Base-by-base conservation (phyloP, 225 moss, liverwort and hornwort genomes). In the Lunularia cruciata region DNA sequence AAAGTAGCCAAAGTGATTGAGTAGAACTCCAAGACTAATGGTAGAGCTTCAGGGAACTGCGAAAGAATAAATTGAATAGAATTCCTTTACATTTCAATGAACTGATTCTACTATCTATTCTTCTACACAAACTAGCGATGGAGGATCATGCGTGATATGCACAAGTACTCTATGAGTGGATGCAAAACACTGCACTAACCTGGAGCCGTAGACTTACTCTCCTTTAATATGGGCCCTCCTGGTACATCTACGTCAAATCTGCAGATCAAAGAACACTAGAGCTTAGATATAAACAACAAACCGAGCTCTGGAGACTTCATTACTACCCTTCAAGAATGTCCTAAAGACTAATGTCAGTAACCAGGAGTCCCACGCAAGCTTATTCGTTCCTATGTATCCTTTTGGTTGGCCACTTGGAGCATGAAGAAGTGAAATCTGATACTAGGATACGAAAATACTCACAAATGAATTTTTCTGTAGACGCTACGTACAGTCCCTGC, bases 231-330 rank as follows among this genome's bases (percentile, higher is more conserved):
- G 48, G 89, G 89, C n/a, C 96, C 96, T 46, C 92, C 90, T 53
- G 84, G 89, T 16, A 98, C 86, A 84, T 98, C 92, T 56, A 89
- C 90, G 76, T 98, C 89, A 80, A 92, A 98, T 68, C 91, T 91
- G 79, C 65, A 59, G n/a, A n/a, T 47, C 45, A 45, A 27, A 60
- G 18, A 63, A 8, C 26, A 30, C 25, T 11, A 19, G 43, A 19
- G 27, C 28, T 12, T 40, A 40, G 40, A n/a, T n/a, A n/a, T n/a
- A n/a, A n/a, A n/a, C n/a, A n/a, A n/a, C n/a, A n/a, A n/a, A n/a
- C n/a, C n/a, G n/a, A n/a, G n/a, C n/a, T n/a, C n/a, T 39, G 19
- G 22, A n/a, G 25, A 39, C 3, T 7, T n/a, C n/a, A n/a, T n/a
- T n/a, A 5, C 20, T 23, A 5, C 23, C 8, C 20, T 20, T 16